A percentile compares a stretch with the other conserved stretches of the same genome.
These are phyloP conservation scores for Xylaria telfairii DNA, from an alignment of 495 filamentous ascomycete species.

Conservation along the genomic window DNA sequence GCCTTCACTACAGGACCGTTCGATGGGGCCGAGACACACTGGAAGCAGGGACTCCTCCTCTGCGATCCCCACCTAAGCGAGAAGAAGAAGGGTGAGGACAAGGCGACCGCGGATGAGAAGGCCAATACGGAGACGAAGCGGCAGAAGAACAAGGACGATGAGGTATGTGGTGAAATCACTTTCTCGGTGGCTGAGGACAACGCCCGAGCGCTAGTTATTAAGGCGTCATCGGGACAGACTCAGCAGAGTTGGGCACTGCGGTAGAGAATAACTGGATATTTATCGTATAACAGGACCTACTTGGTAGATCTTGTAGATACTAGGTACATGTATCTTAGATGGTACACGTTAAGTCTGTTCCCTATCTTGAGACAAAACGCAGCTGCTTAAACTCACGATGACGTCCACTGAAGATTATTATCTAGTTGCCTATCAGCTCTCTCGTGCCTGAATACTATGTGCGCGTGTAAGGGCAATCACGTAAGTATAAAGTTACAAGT, in stretches of 20 bases:
- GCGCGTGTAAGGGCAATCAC: too few relatives aligned
- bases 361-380: neutral
- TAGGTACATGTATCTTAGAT: too few relatives aligned
- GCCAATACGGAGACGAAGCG: neutral
- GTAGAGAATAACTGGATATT: constrained; percentile 23
- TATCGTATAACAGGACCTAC: neutral
- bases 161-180: constrained; percentile 52
- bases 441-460: neutral
- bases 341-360: neutral
- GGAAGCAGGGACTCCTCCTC: constrained; percentile 77
- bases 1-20: constrained; percentile 83
- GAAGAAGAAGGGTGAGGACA: constrained; percentile 35
- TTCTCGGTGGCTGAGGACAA: constrained; percentile 56
- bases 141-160: constrained; percentile 38
- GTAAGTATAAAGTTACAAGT: neutral
- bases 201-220: constrained; percentile 53
- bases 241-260: constrained; percentile 52
- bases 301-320: neutral
- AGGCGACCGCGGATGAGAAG: constrained; percentile 21
- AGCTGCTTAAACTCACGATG: neutral
- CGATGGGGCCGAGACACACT: constrained; percentile 75
- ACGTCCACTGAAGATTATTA: neutral
- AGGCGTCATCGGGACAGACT: constrained; percentile 45
- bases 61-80: constrained; percentile 43
- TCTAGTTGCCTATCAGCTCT: neutral